phyloP scores from a whole-genome alignment of 768 basidiomycete genomes.

The Rubroboletus pulcherrimus region DNA sequence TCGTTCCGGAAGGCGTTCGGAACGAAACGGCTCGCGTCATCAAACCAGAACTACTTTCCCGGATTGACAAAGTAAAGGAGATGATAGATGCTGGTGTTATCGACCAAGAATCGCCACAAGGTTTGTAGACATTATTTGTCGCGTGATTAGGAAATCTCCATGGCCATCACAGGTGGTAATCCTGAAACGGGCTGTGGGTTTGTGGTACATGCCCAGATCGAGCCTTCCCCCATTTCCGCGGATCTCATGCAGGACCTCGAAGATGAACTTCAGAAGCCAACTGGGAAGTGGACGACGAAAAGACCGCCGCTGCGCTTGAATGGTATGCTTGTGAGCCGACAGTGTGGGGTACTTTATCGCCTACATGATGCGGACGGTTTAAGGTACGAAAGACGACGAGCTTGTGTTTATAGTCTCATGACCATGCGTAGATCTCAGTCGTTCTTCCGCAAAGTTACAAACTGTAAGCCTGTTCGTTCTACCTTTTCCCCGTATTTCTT shows the following conservation, averaged over 20 bases:
- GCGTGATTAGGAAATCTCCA: not conserved
- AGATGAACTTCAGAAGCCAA: slow-evolving; percentile 68
- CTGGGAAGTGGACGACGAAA: slow-evolving; percentile 58
- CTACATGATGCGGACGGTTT: slow-evolving; percentile 65
- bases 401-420: not conserved
- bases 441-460: slow-evolving; percentile 74
- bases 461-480: slow-evolving; percentile 38
- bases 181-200: slow-evolving; percentile 59
- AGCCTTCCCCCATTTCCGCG: slow-evolving; percentile 49
- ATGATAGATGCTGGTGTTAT: slow-evolving; percentile 63
- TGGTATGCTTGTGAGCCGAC: slow-evolving; percentile 69
- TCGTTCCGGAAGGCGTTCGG: slow-evolving; percentile 53
- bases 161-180: slow-evolving; percentile 38
- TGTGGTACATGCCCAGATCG: slow-evolving; percentile 60
- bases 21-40: slow-evolving; percentile 61
- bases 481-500: slow-evolving; percentile 3
- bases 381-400: slow-evolving; percentile 41
- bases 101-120: slow-evolving; percentile 46
- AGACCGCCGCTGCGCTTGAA: slow-evolving; percentile 56
- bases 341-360: slow-evolving; percentile 75
- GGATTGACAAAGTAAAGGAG: slow-evolving; percentile 56
- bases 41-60: slow-evolving; percentile 54
- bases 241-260: slow-evolving; percentile 66
- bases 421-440: slow-evolving; percentile 42
- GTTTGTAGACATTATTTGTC: slow-evolving; percentile 16